Base-by-base conservation (phyloP, 306 rosid species). In the Carpinus fangiana region DNA sequence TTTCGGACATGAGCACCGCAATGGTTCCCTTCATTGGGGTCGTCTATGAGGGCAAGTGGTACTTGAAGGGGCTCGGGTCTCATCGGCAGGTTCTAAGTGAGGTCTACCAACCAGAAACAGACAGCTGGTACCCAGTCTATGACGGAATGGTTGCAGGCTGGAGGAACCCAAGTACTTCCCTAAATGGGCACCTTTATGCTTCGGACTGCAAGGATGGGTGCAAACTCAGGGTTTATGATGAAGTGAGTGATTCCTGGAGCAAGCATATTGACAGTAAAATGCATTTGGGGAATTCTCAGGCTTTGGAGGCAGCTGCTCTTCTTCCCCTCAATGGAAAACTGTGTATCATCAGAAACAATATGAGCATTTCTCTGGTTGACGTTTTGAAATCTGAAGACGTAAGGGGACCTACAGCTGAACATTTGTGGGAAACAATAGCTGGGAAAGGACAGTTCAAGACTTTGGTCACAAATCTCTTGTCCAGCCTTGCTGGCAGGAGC, bases 11-110 rank as follows among this genome's bases (percentile, higher is more conserved):
- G 97, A 87, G 93, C 86, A 90, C 97, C 53, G 96, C 93, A 73
- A 92, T 92, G 97, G 92, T 90, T 21, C 97, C 97, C 70, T 92
- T 86, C 85, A 90, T 92, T 20, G 93, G 97, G 79, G 95, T 92
- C 80, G 93, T 92, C 50, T 87, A 89, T 43, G 89, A 92, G 76
- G 93, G 92, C 36, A 92, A 92, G 78, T 92, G 97, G 97, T 92
- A 83, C 84, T 78, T 92, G 75, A 90, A 92, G 86, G 97, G 97
- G 79, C 86, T 90, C 8, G 96, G 97, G 10, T 79, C 96, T 75
- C 95, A 89, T 81, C 90, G 88, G 61, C 97, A 92, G 84, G 93
- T 92, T 76, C 83, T 90, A 64, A 87, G 96, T 51, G 97, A 90
- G 90, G 92, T 89, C 67, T 92, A 92, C 84, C 90, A 83, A 55